These are phyloP conservation scores for Aureobasidium uvarum DNA, from an alignment of 2,329 filamentous ascomycete genomes.

Conservation along the genomic window DNA sequence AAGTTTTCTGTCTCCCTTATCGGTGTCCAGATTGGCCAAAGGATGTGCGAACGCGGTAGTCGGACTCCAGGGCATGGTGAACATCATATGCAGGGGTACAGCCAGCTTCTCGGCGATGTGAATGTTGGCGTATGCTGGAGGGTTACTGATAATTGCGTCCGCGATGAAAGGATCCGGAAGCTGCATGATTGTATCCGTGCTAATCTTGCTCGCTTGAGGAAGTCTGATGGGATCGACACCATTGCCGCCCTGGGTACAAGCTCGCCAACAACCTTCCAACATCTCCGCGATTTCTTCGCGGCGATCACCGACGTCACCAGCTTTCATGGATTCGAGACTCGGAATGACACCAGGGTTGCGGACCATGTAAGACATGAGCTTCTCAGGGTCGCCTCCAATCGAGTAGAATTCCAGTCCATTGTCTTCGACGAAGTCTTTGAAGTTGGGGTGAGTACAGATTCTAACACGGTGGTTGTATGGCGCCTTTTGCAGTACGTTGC, in stretches of 20 bases:
- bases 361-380: conserved; percentile 80
- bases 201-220: neutral
- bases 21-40: conserved; percentile 74
- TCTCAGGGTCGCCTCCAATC: conserved; percentile 62
- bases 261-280: conserved; percentile 81
- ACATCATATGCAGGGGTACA: conserved; percentile 80
- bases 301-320: conserved; percentile 76
- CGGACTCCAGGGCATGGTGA: conserved; percentile 91
- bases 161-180: conserved; percentile 62
- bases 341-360: conserved; percentile 86
- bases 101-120: conserved; percentile 73
- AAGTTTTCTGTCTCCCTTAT: conserved; percentile 71
- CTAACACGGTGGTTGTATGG: conserved; percentile 52
- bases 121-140: conserved; percentile 72
- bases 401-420: conserved; percentile 54
- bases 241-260: conserved; percentile 50
- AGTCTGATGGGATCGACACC: conserved; percentile 9
- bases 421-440: conserved; percentile 51
- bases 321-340: conserved; percentile 70
- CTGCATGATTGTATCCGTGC: conserved; percentile 40
- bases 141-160: conserved; percentile 76
- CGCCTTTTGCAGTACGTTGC: conserved; percentile 50
- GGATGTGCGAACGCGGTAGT: conserved; percentile 85
- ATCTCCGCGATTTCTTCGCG: conserved; percentile 78
- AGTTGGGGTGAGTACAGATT: conserved; percentile 50